Conservation (phyloP, 441 rosid genomes). For the Populus hybrid region DNA sequence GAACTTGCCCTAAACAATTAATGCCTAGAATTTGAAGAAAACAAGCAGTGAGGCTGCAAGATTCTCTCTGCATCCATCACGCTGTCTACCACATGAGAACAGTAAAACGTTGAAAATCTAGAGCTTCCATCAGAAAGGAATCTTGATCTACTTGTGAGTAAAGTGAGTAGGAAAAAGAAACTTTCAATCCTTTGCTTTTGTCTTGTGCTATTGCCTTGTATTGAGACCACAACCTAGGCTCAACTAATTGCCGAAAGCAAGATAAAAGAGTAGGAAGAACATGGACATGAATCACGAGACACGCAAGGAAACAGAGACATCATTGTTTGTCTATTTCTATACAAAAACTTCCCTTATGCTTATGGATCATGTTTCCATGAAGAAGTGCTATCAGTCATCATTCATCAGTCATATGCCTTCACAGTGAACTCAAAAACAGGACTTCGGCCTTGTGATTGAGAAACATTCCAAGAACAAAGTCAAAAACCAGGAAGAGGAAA, state of each 20-base stretch:
- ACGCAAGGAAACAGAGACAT: not conserved
- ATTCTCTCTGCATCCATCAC: conserved; percentile 23
- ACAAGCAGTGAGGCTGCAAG: conserved; percentile 7
- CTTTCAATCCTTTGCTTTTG: not conserved
- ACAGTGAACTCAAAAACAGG: not conserved
- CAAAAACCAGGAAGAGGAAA: not conserved
- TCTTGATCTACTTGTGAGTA: conserved; percentile 12
- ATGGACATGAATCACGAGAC: not conserved
- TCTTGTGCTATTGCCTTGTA: not conserved
- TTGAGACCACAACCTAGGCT: not conserved
- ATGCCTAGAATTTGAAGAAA: not conserved
- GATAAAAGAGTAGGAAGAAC: not conserved
- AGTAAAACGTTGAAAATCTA: not conserved
- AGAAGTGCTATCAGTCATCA: too few relatives aligned
- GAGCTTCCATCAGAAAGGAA: not conserved
- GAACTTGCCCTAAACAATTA: too few relatives aligned
- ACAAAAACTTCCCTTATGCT: too few relatives aligned
- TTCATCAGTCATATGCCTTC: too few relatives aligned
- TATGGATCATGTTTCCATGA: too few relatives aligned
- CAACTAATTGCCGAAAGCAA: not conserved
- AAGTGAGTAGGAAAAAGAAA: conserved; percentile 1
- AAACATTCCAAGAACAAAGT: not conserved
- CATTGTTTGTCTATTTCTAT: too few relatives aligned
- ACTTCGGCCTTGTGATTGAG: not conserved
- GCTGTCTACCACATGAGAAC: conserved; percentile 19